phyloP scores from a whole-genome alignment of 495 filamentous ascomycete species.

The Astrothelium macrocarpum region DNA sequence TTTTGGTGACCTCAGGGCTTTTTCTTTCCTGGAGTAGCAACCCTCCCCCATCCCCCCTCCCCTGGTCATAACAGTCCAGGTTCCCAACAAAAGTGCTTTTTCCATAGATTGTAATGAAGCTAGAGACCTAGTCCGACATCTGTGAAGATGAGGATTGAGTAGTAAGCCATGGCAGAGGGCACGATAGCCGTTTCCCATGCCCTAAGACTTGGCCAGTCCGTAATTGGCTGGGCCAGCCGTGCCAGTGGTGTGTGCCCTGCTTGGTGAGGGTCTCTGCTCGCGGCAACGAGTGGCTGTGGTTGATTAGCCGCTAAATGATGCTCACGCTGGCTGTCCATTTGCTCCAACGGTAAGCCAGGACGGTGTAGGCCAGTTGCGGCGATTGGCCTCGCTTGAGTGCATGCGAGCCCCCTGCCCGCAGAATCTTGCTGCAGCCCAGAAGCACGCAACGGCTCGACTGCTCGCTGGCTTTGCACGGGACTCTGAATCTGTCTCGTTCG shows the following conservation, averaged over 20 bases:
- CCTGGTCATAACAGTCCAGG: neutral
- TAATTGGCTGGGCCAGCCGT: neutral
- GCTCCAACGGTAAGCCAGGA: neutral
- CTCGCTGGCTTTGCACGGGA: neutral
- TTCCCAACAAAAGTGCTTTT: neutral
- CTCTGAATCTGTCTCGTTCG: neutral
- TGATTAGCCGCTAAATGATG: neutral
- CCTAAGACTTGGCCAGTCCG: no score
- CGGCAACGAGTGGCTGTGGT: neutral
- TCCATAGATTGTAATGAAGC: neutral
- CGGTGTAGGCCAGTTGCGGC: neutral
- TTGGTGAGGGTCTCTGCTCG: neutral
- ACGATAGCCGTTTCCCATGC: neutral
- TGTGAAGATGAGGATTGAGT: neutral
- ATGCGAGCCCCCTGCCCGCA: neutral
- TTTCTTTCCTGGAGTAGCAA: neutral
- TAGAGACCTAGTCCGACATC: neutral
- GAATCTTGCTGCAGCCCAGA: slow-evolving; percentile 4
- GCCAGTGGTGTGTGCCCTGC: neutral
- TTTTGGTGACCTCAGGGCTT: neutral
- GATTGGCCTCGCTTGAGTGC: slow-evolving; percentile 3
- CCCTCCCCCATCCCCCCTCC: no score
- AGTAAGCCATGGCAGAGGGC: neutral
- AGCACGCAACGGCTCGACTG: slow-evolving; percentile 6
- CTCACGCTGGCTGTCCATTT: neutral